Evolutionary conservation across 2,329 filamentous ascomycete species (phyloP).

Genomic region (Fusarium hainanense): DNA sequence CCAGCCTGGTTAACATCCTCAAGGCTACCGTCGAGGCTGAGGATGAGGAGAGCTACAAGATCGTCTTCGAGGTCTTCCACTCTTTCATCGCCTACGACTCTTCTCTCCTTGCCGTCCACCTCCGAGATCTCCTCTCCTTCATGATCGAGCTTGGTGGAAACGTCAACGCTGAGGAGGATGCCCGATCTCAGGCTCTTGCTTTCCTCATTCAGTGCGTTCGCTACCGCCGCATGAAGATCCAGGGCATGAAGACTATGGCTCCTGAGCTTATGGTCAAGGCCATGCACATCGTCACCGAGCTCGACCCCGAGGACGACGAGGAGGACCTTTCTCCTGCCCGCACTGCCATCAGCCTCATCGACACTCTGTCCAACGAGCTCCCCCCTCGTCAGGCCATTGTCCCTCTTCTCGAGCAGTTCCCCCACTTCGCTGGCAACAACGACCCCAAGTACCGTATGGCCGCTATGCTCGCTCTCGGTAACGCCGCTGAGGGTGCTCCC

Average conservation of each 20-base stretch:
- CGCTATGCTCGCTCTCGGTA: constrained; percentile 90
- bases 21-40: constrained; percentile 82
- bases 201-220: constrained; percentile 94
- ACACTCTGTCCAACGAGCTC: constrained; percentile 87
- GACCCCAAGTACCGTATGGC: constrained; percentile 87
- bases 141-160: constrained; percentile 90
- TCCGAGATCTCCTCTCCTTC: constrained; percentile 90
- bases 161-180: constrained; percentile 82
- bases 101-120: constrained; percentile 82
- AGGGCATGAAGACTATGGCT: constrained; percentile 85
- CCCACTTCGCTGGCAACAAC: constrained; percentile 79
- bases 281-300: constrained; percentile 89
- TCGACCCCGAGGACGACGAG: constrained; percentile 80
- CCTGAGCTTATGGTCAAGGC: constrained; percentile 88
- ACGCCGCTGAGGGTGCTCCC: constrained; percentile 94
- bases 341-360: constrained; percentile 86
- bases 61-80: constrained; percentile 97
- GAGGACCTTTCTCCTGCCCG: constrained; percentile 85
- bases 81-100: constrained; percentile 92
- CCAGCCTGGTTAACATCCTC: constrained; percentile 88
- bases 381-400: constrained; percentile 95
- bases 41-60: constrained; percentile 89
- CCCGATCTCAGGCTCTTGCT: constrained; percentile 87
- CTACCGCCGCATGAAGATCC: constrained; percentile 95
- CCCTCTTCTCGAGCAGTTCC: constrained; percentile 87